These are phyloP conservation scores for Penicillium polonicum DNA, from an alignment of 2,329 filamentous ascomycete species.

Conservation along the genomic window DNA sequence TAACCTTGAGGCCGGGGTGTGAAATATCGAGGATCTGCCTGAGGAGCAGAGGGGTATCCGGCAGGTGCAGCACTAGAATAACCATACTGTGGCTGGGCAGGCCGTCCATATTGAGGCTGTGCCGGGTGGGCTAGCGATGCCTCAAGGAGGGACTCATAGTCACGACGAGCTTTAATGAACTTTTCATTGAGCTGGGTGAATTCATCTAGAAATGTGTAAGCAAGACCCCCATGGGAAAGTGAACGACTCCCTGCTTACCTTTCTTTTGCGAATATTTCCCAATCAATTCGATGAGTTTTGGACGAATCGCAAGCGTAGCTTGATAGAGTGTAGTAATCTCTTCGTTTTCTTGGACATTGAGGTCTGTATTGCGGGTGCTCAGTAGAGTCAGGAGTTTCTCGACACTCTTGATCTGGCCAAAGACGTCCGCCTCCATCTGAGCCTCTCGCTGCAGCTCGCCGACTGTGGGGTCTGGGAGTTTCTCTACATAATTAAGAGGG, in stretches of 20 bases:
- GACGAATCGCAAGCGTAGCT: constrained; percentile 87
- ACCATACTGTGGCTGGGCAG: constrained; percentile 38
- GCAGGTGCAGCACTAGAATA: constrained; percentile 35
- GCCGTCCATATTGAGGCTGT: constrained; percentile 71
- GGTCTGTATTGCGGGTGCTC: constrained; percentile 78
- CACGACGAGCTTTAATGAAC: constrained; percentile 96
- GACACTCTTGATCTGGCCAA: constrained; percentile 73
- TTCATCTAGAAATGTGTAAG: constrained; percentile 64
- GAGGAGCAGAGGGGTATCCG: constrained; percentile 40
- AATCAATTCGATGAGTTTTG: constrained; percentile 96
- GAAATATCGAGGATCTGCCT: constrained; percentile 68
- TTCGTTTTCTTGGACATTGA: constrained; percentile 88
- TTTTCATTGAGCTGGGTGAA: constrained; percentile 99
- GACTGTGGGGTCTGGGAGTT: constrained; percentile 87
- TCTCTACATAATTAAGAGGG: constrained; percentile 97
- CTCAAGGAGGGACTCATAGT: constrained; percentile 95
- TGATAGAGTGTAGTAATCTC: constrained; percentile 92
- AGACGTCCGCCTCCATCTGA: constrained; percentile 85
- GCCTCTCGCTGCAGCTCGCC: constrained; percentile 94
- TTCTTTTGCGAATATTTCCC: constrained; percentile 99
- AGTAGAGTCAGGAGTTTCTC: constrained; percentile 82
- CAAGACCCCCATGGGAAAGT: not conserved
- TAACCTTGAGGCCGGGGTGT: constrained; percentile 52
- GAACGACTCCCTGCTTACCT: constrained; percentile 54
- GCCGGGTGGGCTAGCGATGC: constrained; percentile 95